Evolutionary conservation across 495 filamentous ascomycete genomes (phyloP).

Genomic region (Penicillium paradoxum): DNA sequence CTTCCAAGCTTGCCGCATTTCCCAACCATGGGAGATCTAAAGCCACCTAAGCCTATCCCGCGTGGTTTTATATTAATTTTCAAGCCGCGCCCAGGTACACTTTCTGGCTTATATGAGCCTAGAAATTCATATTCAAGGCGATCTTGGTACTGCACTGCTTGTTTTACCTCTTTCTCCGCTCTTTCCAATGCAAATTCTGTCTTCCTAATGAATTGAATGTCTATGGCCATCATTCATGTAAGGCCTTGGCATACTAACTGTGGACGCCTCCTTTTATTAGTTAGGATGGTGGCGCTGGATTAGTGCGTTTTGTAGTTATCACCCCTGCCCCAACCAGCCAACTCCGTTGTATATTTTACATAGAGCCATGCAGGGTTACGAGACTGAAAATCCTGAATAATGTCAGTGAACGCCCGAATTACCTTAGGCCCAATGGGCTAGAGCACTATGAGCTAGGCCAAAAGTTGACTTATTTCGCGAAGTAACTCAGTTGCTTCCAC

Average conservation of each 20-base stretch:
- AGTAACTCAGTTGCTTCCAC: neutral
- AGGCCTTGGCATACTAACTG: no score
- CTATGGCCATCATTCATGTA: no score
- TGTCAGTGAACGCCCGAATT: neutral
- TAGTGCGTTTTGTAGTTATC: neutral
- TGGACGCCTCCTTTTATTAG: neutral
- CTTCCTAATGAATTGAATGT: no score
- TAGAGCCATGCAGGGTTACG: no score
- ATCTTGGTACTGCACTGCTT: neutral
- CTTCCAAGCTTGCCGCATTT: neutral
- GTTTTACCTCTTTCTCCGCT: neutral
- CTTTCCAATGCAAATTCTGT: no score
- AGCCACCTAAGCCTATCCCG: neutral
- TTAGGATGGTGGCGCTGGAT: neutral
- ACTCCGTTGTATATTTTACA: neutral
- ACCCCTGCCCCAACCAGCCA: neutral
- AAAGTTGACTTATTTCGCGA: neutral
- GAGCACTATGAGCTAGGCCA: neutral
- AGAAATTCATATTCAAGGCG: neutral
- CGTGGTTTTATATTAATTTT: neutral
- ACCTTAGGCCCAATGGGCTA: no score
- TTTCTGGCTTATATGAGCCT: neutral
- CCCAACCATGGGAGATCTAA: neutral
- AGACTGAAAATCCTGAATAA: neutral
- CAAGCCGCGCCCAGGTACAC: neutral